Base-by-base conservation (phyloP, 345 rosid species). In the Populus davidiana region DNA sequence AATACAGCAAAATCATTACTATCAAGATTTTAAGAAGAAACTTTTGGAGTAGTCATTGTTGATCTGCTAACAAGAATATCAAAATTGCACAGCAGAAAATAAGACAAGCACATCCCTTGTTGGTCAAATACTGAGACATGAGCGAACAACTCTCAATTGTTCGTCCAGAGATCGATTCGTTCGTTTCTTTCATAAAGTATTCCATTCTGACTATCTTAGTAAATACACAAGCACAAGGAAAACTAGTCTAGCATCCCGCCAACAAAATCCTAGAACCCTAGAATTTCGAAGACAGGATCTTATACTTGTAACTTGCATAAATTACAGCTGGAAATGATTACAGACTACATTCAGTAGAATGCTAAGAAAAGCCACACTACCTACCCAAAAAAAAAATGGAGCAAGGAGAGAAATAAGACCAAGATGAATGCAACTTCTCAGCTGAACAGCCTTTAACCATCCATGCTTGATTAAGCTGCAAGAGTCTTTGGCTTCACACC, bases 401-500 rank as follows among this genome's bases (percentile, higher is more conserved):
- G n/a, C 29, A 70, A 20, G 25, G 23, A 14, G 44, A 41, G 44
- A 41, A 41, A 41, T 41, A 41, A 41, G 2, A 64, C 41, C 21
- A 36, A 44, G 66, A 17, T 66, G 17, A 11, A 9, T 29, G 25
- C 38, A 33, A 49, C 62, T 33, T 52, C 72, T 67, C 18, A 50
- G 23, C 5, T 39, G n/a, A 59, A 35, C 27, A n/a, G 21, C 65
- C 39, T 21, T 44, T 44, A 16, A 62, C 23, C 44, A 73, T 43
- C 59, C 72, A 25, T 56, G 23, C 71, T 68, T 67, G 36, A 74
- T 80, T 82, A 90, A 25, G 90, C 86, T 27, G 87, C 47, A 82
- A 91, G 84, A 39, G 98, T 92, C 81, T 91, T 91, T 1, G 93
- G 90, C 85, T 92, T 92, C 80, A 77, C 93, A 44, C 99, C 94